Conservation (phyloP, 2,329 filamentous ascomycete genomes). For the Pseudogymnoascus pannorum region DNA sequence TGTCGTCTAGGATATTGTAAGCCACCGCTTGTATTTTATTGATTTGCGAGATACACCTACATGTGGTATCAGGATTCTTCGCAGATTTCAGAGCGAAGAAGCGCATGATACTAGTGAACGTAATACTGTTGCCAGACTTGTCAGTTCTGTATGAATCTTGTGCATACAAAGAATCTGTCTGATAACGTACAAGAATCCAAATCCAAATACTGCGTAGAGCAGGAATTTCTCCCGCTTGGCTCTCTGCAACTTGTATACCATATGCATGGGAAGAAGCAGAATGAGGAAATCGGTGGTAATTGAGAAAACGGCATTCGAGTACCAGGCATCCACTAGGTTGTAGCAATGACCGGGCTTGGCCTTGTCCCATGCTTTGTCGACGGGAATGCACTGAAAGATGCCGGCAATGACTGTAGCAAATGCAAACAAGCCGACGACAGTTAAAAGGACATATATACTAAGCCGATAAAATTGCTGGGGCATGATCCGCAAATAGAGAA, state of each 20-base stretch:
- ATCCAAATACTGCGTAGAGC: background rate
- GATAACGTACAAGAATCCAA: background rate
- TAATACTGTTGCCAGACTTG: background rate
- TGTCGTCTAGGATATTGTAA: background rate
- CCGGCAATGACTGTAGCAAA: constrained; percentile 14
- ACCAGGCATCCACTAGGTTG: constrained; percentile 16
- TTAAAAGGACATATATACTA: constrained; percentile 11
- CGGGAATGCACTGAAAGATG: constrained; percentile 16
- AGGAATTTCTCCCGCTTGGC: constrained; percentile 6
- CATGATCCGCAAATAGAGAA: background rate
- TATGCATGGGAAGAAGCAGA: constrained; percentile 15
- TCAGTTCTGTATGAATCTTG: background rate
- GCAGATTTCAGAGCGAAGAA: constrained; percentile 14
- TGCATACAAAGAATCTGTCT: background rate
- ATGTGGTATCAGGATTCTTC: constrained; percentile 4
- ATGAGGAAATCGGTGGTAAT: constrained; percentile 16
- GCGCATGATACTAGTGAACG: background rate
- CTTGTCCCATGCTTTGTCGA: constrained; percentile 16
- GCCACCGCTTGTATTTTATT: background rate
- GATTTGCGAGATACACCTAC: background rate
- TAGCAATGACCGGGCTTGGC: constrained; percentile 13
- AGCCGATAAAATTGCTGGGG: background rate
- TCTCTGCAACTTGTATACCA: constrained; percentile 17
- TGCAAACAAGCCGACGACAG: constrained; percentile 11
- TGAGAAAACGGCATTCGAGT: constrained; percentile 15